Conservation (phyloP, 108 stramenopile genomes). For the Aurantiochytrium sp. region DNA sequence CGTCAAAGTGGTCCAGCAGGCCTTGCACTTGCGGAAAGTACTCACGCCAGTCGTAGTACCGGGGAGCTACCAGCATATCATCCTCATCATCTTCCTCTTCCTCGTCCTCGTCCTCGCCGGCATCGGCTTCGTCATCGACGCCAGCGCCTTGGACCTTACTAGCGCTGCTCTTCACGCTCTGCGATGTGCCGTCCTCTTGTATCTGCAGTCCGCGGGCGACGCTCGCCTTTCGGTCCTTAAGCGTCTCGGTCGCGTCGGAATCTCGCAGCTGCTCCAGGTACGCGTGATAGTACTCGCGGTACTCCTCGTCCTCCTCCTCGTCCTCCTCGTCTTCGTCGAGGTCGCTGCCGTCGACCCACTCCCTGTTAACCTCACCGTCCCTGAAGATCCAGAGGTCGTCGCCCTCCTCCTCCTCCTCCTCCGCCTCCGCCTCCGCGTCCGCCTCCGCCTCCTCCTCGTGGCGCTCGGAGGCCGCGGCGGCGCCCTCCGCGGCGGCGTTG, state of each 20-base stretch:
- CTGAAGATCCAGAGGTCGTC: not conserved
- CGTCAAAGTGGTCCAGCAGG: slow-evolving; percentile 39
- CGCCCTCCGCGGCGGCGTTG: too few species aligned
- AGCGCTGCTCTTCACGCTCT: not conserved
- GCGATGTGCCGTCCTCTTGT: too few species aligned
- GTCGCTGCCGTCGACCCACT: slow-evolving; percentile 25
- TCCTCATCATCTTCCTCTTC: not conserved
- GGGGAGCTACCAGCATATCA: not conserved
- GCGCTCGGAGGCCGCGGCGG: too few species aligned
- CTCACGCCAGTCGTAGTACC: slow-evolving; percentile 18
- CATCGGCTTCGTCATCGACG: not conserved
- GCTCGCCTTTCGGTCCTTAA: not conserved
- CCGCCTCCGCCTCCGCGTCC: too few species aligned
- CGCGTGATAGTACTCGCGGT: not conserved
- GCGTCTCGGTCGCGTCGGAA: not conserved
- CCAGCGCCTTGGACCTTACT: not conserved
- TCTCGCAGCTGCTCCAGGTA: not conserved
- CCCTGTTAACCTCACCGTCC: not conserved
- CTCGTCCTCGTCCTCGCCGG: not conserved
- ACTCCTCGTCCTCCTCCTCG: slow-evolving; percentile 1
- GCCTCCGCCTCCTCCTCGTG: too few species aligned
- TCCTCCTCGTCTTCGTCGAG: not conserved
- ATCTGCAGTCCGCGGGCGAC: not conserved
- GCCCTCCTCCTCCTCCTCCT: too few species aligned
- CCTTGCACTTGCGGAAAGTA: not conserved